These are phyloP conservation scores for Aureobasidium sp. DNA, from an alignment of 2,329 filamentous ascomycete species.

Conservation along the genomic window DNA sequence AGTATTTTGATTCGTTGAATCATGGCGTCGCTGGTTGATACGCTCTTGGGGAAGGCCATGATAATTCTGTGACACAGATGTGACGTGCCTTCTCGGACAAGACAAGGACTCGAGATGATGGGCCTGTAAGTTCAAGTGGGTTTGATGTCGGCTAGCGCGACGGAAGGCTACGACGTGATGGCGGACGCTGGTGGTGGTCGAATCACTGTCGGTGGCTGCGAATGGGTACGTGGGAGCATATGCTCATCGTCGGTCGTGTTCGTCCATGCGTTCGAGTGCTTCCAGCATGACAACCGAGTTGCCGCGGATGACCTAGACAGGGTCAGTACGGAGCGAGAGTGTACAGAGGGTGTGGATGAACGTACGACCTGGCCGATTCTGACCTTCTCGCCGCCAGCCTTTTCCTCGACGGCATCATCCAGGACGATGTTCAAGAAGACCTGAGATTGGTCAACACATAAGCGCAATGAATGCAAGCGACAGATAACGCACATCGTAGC, in stretches of 20 bases:
- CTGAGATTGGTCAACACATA: slow-evolving; percentile 37
- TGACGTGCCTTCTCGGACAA: background rate
- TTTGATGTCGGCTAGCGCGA: background rate
- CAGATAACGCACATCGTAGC: slow-evolving; percentile 73
- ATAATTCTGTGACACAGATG: background rate
- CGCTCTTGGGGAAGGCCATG: background rate
- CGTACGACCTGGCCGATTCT: slow-evolving; percentile 85
- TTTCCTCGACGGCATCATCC: slow-evolving; percentile 94
- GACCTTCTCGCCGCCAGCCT: slow-evolving; percentile 81
- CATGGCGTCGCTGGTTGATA: background rate
- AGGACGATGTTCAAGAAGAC: slow-evolving; percentile 98
- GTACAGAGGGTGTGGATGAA: slow-evolving; percentile 19
- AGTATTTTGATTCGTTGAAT: background rate
- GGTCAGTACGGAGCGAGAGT: background rate
- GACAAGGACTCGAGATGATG: background rate
- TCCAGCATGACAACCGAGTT: slow-evolving; percentile 99
- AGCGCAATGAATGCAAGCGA: background rate
- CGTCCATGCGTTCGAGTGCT: slow-evolving; percentile 33
- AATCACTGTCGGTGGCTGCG: background rate
- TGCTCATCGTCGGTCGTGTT: slow-evolving; percentile 21
- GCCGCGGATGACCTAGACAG: slow-evolving; percentile 73
- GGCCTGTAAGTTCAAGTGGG: background rate
- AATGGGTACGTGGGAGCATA: background rate
- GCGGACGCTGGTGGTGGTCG: background rate
- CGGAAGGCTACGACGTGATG: background rate